Percentiles rank a stretch among this genome's conserved stretches.
Conservation (phyloP, 2,329 filamentous ascomycete genomes). For the Torrubiellomyces zombiae region DNA sequence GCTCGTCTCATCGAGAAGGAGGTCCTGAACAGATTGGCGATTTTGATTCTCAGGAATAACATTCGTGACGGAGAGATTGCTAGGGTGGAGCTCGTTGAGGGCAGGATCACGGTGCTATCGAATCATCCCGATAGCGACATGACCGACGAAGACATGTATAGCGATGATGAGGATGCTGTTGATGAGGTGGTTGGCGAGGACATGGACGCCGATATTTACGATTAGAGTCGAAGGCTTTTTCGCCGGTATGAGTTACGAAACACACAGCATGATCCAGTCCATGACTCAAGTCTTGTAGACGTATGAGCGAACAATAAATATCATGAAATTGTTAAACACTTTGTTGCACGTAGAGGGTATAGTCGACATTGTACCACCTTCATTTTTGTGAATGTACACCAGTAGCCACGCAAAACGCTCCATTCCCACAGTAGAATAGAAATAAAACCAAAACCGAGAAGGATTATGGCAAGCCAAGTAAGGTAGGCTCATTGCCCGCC, state of each 20-base stretch:
- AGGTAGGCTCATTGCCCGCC: slow-evolving; percentile 15
- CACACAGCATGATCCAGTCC: too few relatives aligned
- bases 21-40: slow-evolving; percentile 81
- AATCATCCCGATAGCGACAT: slow-evolving; percentile 56
- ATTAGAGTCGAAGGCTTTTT: slow-evolving; percentile 13
- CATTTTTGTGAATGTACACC: too few relatives aligned
- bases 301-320: too few relatives aligned
- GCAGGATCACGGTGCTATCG: slow-evolving; percentile 63
- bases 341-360: too few relatives aligned
- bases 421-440: too few relatives aligned
- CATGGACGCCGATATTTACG: slow-evolving; percentile 42
- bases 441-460: too few relatives aligned
- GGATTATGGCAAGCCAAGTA: slow-evolving; percentile 13
- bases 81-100: slow-evolving; percentile 60
- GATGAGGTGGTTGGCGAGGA: slow-evolving; percentile 48
- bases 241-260: too few relatives aligned
- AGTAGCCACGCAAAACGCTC: too few relatives aligned
- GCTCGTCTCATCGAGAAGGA: slow-evolving; percentile 90
- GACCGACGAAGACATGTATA: slow-evolving; percentile 54
- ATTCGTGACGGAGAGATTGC: slow-evolving; percentile 78
- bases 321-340: too few relatives aligned
- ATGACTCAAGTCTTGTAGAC: too few relatives aligned
- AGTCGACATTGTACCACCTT: too few relatives aligned
- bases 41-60: slow-evolving; percentile 73
- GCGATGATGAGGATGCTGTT: slow-evolving; percentile 53